Base-by-base conservation (phyloP, 2,329 filamentous ascomycete species). In the Fusarium floridanum region DNA sequence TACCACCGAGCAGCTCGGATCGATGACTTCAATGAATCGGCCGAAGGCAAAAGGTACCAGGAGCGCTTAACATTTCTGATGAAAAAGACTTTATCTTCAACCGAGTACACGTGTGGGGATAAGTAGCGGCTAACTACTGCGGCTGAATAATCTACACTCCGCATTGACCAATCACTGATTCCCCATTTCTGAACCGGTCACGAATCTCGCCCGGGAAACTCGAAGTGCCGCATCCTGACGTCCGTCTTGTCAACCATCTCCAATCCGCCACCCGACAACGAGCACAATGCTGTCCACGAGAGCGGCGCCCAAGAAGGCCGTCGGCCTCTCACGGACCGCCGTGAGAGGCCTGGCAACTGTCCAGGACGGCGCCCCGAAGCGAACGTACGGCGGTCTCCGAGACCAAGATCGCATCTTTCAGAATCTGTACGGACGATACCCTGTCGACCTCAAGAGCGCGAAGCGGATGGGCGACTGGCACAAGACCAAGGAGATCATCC, bases 401-500 rank as follows among this genome's bases (percentile, higher is more conserved):
- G 97, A 99, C 84, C 95, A 98, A 87, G 97, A 99, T 87, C 92
- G 97, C 80, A 99, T 99, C 86, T 99, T 99, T 87, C 95, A 97
- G 88, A 99, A 99, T 87, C 90, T 99, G 69, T 99, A 99, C 87
- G 92, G 95, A 81, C 95, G 97, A 83, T 95, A 94, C 86, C 95
- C 95, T 62, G 90, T 95, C 73, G 95, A 98, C 84, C 87, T 99
- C 79, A 96, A 97, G 88, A 95, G 92, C 82, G 95, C 97, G 64
- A 95, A 95, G 92, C 98, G 97, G 87, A 97, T 97, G 89, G 97
- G 97, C 79, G 97, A 98, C 85, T 99, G 97, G 97, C 91, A 99
- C 88, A 98, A 97, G 90, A 99, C 97, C 66, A 99, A 99, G 90
- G 97, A 99, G 84, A 99, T 99, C 68, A 85, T 99, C 69, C 86